Base-by-base conservation (phyloP, 2,329 filamentous ascomycete genomes). In the Penicillium sp. region DNA sequence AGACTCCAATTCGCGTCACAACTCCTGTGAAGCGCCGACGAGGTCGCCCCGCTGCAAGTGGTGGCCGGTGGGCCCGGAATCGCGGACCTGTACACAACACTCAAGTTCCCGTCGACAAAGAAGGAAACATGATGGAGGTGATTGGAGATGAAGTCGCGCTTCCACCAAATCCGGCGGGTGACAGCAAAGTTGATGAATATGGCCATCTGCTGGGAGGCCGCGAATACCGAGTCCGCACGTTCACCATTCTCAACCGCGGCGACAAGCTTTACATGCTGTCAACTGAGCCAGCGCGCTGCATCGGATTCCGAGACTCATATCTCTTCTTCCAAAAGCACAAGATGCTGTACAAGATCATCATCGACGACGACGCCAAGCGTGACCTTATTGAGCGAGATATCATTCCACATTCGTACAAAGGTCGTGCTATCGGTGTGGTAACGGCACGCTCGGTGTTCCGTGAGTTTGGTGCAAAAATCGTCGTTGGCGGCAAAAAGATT, bases 311-410 rank as follows among this genome's bases (percentile, higher is more conserved):
- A 66, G 95, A 99, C 81, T 97, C 93, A 64, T 99, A 99, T 73
- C 86, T 99, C 27, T 97, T 99, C 83, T 99, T 99, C 82, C 96
- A 95, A 64, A 99, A 98, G 78, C 95, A 99, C 78, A 90, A 91
- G 73, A 89, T 92, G 70, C 88, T 99, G 14, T 95, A 92, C 85
- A 99, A 99, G 81, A 96, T 99, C 70, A 96, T 99, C 69, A 91
- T 98, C 57, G 92, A 93, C 69, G 95, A 99, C 65, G 89, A 95
- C n/a, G 94, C 96, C 77, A 99, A 99, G 81, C 88, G 89, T 60
- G 93, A 98, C 76, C 85, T 99, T 80, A 99, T 99, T 71, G 92
- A 96, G 67, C 88, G 95, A 60, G 90, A 96, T 6, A 89, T 99
- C 71, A 96, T 99, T 63, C 95, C 95, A 1, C 95, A 97, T 80